phyloP scores from a whole-genome alignment of 2,329 filamentous ascomycete genomes.

The Fusarium sp. region DNA sequence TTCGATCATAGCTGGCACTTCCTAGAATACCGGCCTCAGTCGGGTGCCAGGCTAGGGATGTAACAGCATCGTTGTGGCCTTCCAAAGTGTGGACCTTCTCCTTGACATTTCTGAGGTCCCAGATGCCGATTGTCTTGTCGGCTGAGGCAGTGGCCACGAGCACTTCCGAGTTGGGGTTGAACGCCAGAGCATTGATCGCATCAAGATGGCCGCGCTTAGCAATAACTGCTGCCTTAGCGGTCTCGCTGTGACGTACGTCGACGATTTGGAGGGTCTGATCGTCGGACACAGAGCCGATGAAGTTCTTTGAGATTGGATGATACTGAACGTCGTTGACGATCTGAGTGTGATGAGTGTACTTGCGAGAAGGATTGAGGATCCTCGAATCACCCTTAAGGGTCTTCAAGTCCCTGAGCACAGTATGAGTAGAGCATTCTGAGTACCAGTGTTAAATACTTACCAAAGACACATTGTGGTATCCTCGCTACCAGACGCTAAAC shows the following conservation, averaged over 20 bases:
- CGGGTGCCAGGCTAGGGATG: slow-evolving; percentile 94
- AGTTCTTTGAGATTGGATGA: slow-evolving; percentile 84
- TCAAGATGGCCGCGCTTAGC: slow-evolving; percentile 83
- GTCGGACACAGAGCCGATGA: slow-evolving; percentile 94
- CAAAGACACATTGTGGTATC: slow-evolving; percentile 92
- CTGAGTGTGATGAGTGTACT: slow-evolving; percentile 87
- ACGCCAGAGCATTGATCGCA: slow-evolving; percentile 94
- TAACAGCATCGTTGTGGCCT: slow-evolving; percentile 89
- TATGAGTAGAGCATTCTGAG: slow-evolving; percentile 18
- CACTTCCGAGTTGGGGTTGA: slow-evolving; percentile 91
- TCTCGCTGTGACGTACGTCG: slow-evolving; percentile 78
- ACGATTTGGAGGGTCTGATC: slow-evolving; percentile 93
- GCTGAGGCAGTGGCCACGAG: slow-evolving; percentile 92
- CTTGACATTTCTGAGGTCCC: slow-evolving; percentile 93
- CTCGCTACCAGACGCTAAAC: slow-evolving; percentile 89
- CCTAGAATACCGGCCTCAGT: slow-evolving; percentile 88
- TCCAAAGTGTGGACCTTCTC: slow-evolving; percentile 90
- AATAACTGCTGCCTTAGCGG: slow-evolving; percentile 73
- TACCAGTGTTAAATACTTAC: slow-evolving; percentile 59
- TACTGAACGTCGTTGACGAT: slow-evolving; percentile 98
- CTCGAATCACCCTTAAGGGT: slow-evolving; percentile 76
- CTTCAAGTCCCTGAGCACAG: slow-evolving; percentile 75
- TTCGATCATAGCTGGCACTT: slow-evolving; percentile 90
- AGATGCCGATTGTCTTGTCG: slow-evolving; percentile 94
- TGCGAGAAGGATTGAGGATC: slow-evolving; percentile 75